These are phyloP conservation scores for Heterobasidion parviporum DNA, from an alignment of 1,284 basidiomycete species.

Conservation along the genomic window DNA sequence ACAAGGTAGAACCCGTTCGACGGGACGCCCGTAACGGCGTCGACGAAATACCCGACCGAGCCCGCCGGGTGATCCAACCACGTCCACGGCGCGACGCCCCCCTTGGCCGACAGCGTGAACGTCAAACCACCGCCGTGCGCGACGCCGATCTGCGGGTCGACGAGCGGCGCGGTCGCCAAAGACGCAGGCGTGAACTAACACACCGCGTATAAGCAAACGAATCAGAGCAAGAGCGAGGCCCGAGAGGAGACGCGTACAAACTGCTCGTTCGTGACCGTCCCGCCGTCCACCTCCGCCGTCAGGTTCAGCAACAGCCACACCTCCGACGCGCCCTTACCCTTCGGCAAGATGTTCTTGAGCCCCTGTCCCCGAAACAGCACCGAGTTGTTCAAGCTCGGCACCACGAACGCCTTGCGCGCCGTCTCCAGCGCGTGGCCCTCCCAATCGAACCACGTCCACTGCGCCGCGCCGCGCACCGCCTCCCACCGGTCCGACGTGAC, in stretches of 20 bases:
- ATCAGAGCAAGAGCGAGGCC: neutral
- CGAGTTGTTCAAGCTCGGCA: conserved; percentile 44
- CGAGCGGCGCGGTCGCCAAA: conserved; percentile 34
- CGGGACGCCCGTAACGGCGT: conserved; percentile 29
- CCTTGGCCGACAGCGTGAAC: conserved; percentile 43
- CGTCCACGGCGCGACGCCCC: conserved; percentile 48
- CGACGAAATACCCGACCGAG: conserved; percentile 46
- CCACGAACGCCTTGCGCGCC: conserved; percentile 29
- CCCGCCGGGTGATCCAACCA: conserved; percentile 52
- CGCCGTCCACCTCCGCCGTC: conserved; percentile 35
- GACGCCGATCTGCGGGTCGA: conserved; percentile 39
- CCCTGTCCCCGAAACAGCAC: conserved; percentile 32
- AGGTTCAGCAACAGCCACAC: conserved; percentile 46
- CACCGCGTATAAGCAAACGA: neutral
- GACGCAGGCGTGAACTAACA: conserved; percentile 44
- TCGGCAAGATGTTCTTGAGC: conserved; percentile 35
- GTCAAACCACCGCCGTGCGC: conserved; percentile 26
- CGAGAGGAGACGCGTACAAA: conserved; percentile 29
- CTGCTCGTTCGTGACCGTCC: conserved; percentile 41
- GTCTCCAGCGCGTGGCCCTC: conserved; percentile 33
- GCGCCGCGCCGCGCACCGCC: conserved; percentile 35
- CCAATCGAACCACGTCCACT: conserved; percentile 57
- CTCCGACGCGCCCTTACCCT: conserved; percentile 29
- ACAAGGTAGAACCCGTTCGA: conserved; percentile 48
- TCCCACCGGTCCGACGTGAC: conserved; percentile 47